These are phyloP conservation scores for Suzukiozyma palmioleophila DNA, from an alignment of 1,139 yeast species.

Conservation along the genomic window DNA sequence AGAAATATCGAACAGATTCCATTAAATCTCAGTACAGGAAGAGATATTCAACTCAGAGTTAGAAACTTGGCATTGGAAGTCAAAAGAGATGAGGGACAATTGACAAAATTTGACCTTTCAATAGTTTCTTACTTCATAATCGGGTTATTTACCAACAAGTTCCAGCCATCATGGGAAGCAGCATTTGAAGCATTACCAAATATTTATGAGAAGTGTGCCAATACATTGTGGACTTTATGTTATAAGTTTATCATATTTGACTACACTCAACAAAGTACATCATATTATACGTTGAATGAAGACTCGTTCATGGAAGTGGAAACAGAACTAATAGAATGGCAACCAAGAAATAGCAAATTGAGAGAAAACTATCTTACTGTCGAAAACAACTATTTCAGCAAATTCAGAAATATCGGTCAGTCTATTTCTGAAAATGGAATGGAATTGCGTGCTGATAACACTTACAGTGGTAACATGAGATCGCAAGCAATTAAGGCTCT, in stretches of 20 bases:
- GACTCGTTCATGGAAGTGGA: slow-evolving; percentile 17
- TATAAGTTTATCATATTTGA: slow-evolving; percentile 35
- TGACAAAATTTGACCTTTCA: slow-evolving; percentile 27
- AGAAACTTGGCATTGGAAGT: slow-evolving; percentile 53
- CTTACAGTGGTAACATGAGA: slow-evolving; percentile 39
- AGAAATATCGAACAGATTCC: slow-evolving; percentile 70
- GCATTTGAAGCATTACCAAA: slow-evolving; percentile 56
- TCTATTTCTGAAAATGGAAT: slow-evolving; percentile 37
- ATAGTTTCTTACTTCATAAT: slow-evolving; percentile 56
- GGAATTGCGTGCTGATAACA: slow-evolving; percentile 25
- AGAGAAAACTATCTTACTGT: slow-evolving; percentile 21
- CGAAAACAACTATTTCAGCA: slow-evolving; percentile 17
- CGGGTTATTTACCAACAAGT: slow-evolving; percentile 71
- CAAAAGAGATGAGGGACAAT: slow-evolving; percentile 10
- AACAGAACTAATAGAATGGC: slow-evolving; percentile 22
- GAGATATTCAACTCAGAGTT: slow-evolving; percentile 71
- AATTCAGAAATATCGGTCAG: slow-evolving; percentile 17
- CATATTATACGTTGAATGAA: slow-evolving; percentile 18
- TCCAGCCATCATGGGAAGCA: slow-evolving; percentile 85
- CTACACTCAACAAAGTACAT: slow-evolving; percentile 17
- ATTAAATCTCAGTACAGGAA: slow-evolving; percentile 58
- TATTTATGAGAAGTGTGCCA: slow-evolving; percentile 41
- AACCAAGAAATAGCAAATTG: slow-evolving; percentile 28
- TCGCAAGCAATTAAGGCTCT: slow-evolving; percentile 49
- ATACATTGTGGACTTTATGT: slow-evolving; percentile 55